phyloP scores from a whole-genome alignment of 768 basidiomycete genomes.

The Auricularia heimuer region DNA sequence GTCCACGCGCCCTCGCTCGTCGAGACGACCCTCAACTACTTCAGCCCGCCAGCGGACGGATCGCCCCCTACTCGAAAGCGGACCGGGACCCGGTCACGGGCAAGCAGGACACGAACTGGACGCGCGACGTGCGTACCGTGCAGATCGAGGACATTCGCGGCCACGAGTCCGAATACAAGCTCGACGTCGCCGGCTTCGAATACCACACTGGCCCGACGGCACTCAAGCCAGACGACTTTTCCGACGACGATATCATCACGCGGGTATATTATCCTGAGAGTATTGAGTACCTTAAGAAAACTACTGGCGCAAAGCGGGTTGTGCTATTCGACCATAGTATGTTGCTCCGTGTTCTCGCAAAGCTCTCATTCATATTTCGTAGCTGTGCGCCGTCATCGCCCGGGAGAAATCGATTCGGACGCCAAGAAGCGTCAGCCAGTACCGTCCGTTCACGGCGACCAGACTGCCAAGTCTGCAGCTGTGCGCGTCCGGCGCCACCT shows the following conservation, averaged over 20 bases:
- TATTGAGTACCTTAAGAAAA: slow-evolving; percentile 43
- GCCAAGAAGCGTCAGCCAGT: slow-evolving; percentile 35
- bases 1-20: neutral
- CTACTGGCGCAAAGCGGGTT: slow-evolving; percentile 50
- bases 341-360: slow-evolving; percentile 12
- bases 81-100: slow-evolving; percentile 28
- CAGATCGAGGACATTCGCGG: slow-evolving; percentile 46
- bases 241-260: slow-evolving; percentile 40
- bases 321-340: slow-evolving; percentile 60
- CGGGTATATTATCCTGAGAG: slow-evolving; percentile 54
- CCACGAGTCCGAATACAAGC: slow-evolving; percentile 32
- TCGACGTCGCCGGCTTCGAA: slow-evolving; percentile 47
- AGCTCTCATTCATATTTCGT: neutral
- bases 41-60: slow-evolving; percentile 29
- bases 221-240: slow-evolving; percentile 24
- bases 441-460: slow-evolving; percentile 38
- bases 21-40: slow-evolving; percentile 21
- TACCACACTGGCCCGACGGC: slow-evolving; percentile 11
- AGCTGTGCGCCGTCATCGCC: slow-evolving; percentile 39
- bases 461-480: slow-evolving; percentile 34
- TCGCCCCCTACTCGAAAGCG: slow-evolving; percentile 30
- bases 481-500: slow-evolving; percentile 43
- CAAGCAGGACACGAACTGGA: slow-evolving; percentile 28
- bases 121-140: slow-evolving; percentile 20
- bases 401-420: slow-evolving; percentile 25